These are phyloP conservation scores for Naganishia sp. DNA, from an alignment of 1,284 basidiomycete genomes.

Conservation along the genomic window DNA sequence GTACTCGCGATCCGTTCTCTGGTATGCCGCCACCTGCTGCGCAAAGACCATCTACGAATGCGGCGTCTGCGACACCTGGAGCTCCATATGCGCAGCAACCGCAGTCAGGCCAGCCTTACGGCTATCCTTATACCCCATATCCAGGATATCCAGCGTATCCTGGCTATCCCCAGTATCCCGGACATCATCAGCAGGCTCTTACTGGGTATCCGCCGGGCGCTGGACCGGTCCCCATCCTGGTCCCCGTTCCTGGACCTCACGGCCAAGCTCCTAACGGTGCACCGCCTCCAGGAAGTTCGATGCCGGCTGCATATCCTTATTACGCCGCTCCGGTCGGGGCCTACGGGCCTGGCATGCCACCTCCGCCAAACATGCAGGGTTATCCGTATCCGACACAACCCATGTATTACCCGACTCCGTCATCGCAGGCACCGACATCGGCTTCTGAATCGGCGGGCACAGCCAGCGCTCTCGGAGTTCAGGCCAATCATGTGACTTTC, in stretches of 20 bases:
- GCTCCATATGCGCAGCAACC: neutral
- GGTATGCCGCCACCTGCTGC: constrained; percentile 14
- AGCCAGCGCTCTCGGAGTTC: constrained; percentile 7
- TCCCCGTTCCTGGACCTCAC: constrained; percentile 14
- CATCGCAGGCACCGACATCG: neutral
- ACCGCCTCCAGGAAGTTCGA: neutral
- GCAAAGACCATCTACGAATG: constrained; percentile 7
- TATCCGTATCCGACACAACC: constrained; percentile 14
- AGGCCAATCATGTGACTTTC: constrained; percentile 10
- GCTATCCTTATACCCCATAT: constrained; percentile 16
- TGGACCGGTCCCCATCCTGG: constrained; percentile 13
- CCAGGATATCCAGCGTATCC: constrained; percentile 20
- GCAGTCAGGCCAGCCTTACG: constrained; percentile 10
- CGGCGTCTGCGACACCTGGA: neutral
- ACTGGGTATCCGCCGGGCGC: constrained; percentile 7
- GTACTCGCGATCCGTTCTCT: constrained; percentile 1
- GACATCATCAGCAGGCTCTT: constrained; percentile 1
- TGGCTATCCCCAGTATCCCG: constrained; percentile 11
- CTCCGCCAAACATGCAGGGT: neutral
- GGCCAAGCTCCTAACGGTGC: neutral
- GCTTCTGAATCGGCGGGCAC: neutral
- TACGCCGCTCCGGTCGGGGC: neutral
- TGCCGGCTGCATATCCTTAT: constrained; percentile 13
- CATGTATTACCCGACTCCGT: neutral
- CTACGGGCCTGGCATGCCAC: neutral